Evolutionary conservation across 768 basidiomycete genomes (phyloP).

Genomic region (Collybia sordida): DNA sequence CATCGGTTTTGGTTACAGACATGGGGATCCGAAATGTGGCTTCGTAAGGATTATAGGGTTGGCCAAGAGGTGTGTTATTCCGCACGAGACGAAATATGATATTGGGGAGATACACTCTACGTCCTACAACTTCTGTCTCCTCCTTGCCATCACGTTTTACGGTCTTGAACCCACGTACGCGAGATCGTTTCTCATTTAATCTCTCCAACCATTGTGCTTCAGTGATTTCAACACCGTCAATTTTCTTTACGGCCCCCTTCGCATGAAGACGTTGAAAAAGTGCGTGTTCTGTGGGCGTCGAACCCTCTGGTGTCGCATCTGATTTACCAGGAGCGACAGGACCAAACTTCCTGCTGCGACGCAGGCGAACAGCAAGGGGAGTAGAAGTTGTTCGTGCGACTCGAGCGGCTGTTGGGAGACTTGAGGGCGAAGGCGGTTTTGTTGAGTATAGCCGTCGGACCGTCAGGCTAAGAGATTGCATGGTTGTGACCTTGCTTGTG

Average conservation of each 20-base stretch:
- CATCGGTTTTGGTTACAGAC: constrained; percentile 88
- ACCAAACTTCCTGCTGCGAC: constrained; percentile 55
- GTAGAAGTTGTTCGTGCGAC: constrained; percentile 68
- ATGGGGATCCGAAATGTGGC: constrained; percentile 93
- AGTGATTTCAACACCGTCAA: constrained; percentile 37
- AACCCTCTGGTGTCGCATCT: constrained; percentile 52
- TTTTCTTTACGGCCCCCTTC: constrained; percentile 44
- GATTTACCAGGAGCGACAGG: constrained; percentile 30
- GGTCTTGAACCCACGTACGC: constrained; percentile 64
- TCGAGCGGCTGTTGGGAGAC: constrained; percentile 38
- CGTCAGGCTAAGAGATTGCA: constrained; percentile 34
- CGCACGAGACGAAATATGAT: constrained; percentile 79
- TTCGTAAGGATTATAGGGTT: constrained; percentile 91
- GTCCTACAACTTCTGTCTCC: constrained; percentile 64
- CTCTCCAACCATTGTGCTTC: constrained; percentile 59
- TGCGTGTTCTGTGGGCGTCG: constrained; percentile 65
- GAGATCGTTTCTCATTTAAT: constrained; percentile 56
- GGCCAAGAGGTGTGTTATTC: constrained; percentile 72
- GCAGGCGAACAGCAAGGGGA: constrained; percentile 70
- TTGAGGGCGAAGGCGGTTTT: constrained; percentile 28
- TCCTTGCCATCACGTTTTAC: constrained; percentile 34
- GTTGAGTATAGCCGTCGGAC: constrained; percentile 38
- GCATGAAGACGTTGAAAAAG: constrained; percentile 60
- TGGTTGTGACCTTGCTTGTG: constrained; percentile 12
- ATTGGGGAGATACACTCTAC: constrained; percentile 89